Base-by-base conservation (phyloP, 169 alveolate genomes). In the Neospora caninum region DNA sequence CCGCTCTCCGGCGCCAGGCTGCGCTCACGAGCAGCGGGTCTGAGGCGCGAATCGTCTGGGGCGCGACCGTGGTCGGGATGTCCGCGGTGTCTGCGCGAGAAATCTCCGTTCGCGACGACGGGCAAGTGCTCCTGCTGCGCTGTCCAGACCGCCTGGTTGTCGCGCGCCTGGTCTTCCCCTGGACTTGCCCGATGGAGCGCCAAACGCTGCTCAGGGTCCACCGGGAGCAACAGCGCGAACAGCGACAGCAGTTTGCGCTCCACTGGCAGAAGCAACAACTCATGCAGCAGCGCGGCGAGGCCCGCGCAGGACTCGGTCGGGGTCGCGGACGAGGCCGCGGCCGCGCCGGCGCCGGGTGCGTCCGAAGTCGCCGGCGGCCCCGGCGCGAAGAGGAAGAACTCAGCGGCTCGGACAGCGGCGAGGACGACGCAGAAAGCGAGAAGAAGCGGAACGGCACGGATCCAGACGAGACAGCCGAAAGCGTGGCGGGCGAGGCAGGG, bases 101-200 rank as follows among this genome's bases (percentile, higher is more conserved):
- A 38, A 87, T 88, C 31, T 49, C 43, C 67, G 93, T 78, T 18
- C 84, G 93, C 7, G 84, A 73, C 49, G 93, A 88, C 69, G 93
- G 93, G 27, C 87, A 78, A 9, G 38, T 67, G 86, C 87, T 88
- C 86, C 86, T 88, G 86, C 87, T 88, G 69, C 84, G 93, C 29
- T n/a, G 64, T 2, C 67, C 45, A 39, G 93, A 88, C 27, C 58
- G 86, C 36, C n/a, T 88, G 18, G 70, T 88, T 13, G 93, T 78
- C 78, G 87, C 73, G 25, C 58, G 87, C 29, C 34, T 88, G 84
- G 84, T 73, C 16, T 73, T 20, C 42, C 42, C 84, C 27, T 73
- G 84, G 84, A 31, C 39, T 13, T 73, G 84, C 84, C 25, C 84
- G 49, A 16, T 18, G 43, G 84, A 73, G 84, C 4, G 84, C 16